Evolutionary conservation across 1,284 basidiomycete species (phyloP), one percentile per base, ranked within the genome.

Genomic region (Ganoderma sp.): DNA sequence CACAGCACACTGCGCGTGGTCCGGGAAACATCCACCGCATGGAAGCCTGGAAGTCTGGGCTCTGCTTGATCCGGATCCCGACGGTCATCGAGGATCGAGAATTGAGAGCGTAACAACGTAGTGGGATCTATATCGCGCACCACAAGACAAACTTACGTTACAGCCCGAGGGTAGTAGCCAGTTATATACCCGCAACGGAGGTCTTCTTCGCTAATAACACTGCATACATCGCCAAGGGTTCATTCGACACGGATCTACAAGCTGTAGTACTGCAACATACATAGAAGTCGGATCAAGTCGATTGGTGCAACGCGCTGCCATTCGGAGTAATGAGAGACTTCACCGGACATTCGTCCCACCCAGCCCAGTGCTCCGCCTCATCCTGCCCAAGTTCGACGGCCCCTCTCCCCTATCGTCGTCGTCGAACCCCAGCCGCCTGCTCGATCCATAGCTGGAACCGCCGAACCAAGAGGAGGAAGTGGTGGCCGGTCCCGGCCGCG

Each of bases 311-410:
- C 9, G n/a, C 10, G 7, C 45, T 10, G 19, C n/a, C 25, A 28
- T 28, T 28, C 15, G 52, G 17, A 28, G 10, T 12, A 28, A 25
- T 25, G 22, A 12, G 10, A 25, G 12, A 50, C 42, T 34, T 74
- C 67, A 85, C 45, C 84, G 78, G 48, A 90, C 88, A 71, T 79
- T 88, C 1, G 91, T 91, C 28, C 91, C 87, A 42, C 92, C 92
- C 66, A 88, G 83, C 0, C 90, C 92, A 25, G 89, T 90, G 74
- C 90, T 90, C 59, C 83, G 81, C 76, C 92, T 85, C 83, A 89
- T 87, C 19, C 84, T 69, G 12, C 90, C 91, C 45, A 91, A 74
- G 74, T 84, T 85, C 41, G 90, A 92, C n/a, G 88, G 76, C 3
- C 90, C 90, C 76, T 92, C 90, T 3, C 87, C 88, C 64, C 89